A percentile compares a stretch with the other conserved stretches of the same genome.
Conservation (phyloP, 1,284 basidiomycete species). For the Afroboletus lepidellus region DNA sequence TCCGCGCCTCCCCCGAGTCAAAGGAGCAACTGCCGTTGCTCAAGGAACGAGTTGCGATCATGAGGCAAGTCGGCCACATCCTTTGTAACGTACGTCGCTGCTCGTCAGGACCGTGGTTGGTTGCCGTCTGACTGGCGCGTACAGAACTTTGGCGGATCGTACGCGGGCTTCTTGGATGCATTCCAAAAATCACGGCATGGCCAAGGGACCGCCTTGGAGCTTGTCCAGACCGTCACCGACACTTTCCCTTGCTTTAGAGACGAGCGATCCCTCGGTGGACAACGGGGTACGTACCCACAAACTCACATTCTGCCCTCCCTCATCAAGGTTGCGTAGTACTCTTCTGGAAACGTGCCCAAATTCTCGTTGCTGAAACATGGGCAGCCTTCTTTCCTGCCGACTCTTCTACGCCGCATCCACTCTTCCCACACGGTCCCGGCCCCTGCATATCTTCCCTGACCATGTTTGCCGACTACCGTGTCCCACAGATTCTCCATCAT, state of each 20-base stretch:
- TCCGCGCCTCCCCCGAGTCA: slow-evolving; percentile 56
- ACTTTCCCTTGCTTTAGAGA: slow-evolving; percentile 77
- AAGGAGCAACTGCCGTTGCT: slow-evolving; percentile 67
- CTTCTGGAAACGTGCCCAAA: slow-evolving; percentile 85
- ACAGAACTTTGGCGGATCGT: slow-evolving; percentile 71
- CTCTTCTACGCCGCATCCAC: slow-evolving; percentile 50
- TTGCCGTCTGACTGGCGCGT: slow-evolving; percentile 6
- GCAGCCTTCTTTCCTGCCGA: slow-evolving; percentile 68
- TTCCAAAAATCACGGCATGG: slow-evolving; percentile 53
- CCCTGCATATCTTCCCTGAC: slow-evolving; percentile 65
- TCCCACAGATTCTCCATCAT: slow-evolving; percentile 82
- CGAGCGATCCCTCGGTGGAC: slow-evolving; percentile 55
- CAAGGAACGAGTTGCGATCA: slow-evolving; percentile 62
- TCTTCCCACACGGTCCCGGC: slow-evolving; percentile 58
- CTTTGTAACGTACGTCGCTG: slow-evolving; percentile 55
- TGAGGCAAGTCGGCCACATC: slow-evolving; percentile 70
- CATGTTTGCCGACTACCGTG: slow-evolving; percentile 87
- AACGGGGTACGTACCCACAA: slow-evolving; percentile 45
- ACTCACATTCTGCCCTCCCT: slow-evolving; percentile 1
- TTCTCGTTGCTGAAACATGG: slow-evolving; percentile 83
- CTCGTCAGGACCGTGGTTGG: slow-evolving; percentile 7
- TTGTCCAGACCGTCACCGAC: slow-evolving; percentile 68
- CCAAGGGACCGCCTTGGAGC: slow-evolving; percentile 63
- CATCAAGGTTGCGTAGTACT: slow-evolving; percentile 44
- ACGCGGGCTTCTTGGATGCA: slow-evolving; percentile 58